Evolutionary conservation across 148 eudicot genomes (phyloP).

Genomic region (Tetragonia tetragonoides): DNA sequence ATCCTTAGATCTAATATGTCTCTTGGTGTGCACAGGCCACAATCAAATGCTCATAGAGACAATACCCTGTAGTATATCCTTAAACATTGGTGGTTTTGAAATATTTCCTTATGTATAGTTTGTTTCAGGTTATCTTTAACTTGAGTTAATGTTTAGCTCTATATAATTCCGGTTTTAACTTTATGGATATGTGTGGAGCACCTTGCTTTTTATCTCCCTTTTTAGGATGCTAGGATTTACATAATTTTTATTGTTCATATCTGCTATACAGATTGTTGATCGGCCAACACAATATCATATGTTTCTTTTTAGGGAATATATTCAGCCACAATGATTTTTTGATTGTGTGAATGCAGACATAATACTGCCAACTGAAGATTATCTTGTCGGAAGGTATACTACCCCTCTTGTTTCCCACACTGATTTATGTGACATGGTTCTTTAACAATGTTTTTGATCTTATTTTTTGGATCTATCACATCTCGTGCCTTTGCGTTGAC

Average conservation of each 20-base stretch:
- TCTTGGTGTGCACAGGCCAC: no score
- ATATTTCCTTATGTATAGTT: no score
- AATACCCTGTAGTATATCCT: no score
- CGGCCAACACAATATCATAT: conserved; percentile 67
- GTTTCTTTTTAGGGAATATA: conserved; percentile 77
- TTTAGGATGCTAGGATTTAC: background rate
- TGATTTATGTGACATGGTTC: background rate
- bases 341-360: conserved; percentile 86
- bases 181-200: background rate
- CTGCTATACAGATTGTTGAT: conserved; percentile 70
- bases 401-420: background rate
- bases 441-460: background rate
- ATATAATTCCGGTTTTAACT: background rate
- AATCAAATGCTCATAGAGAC: no score
- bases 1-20: no score
- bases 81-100: no score
- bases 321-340: conserved; percentile 95
- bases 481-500: background rate
- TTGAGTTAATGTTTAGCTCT: no score
- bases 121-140: no score
- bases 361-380: conserved; percentile 78
- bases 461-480: background rate
- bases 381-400: conserved; percentile 76
- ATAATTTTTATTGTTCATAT: conserved; percentile 11
- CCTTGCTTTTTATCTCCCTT: background rate